phyloP scores from a whole-genome alignment of 495 filamentous ascomycete species.

The Penicillium turbatum region DNA sequence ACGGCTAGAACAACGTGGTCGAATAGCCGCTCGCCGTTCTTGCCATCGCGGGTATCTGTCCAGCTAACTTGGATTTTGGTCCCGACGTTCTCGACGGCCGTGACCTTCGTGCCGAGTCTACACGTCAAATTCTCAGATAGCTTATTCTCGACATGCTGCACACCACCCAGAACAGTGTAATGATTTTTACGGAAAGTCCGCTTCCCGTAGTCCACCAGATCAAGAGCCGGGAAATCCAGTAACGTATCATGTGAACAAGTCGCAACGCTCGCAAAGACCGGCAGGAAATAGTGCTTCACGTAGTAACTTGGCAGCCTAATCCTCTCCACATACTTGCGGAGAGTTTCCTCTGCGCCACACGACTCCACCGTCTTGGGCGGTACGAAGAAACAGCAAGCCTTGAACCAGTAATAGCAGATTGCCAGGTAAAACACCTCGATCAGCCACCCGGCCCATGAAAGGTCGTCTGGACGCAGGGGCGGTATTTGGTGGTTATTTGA shows the following conservation, averaged over 20 bases:
- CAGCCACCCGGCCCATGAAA: slow-evolving; percentile 26
- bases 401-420: slow-evolving; percentile 47
- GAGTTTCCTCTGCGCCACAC: slow-evolving; percentile 30
- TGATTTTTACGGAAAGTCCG: slow-evolving; percentile 43
- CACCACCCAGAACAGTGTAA: slow-evolving; percentile 45
- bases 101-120: slow-evolving; percentile 11
- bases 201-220: slow-evolving; percentile 45
- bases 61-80: slow-evolving; percentile 16
- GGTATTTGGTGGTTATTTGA: slow-evolving; percentile 48
- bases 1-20: slow-evolving; percentile 45
- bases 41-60: slow-evolving; percentile 2
- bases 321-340: slow-evolving; percentile 41
- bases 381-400: slow-evolving; percentile 43
- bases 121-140: slow-evolving; percentile 29
- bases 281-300: slow-evolving; percentile 44
- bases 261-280: slow-evolving; percentile 48
- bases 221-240: slow-evolving; percentile 47
- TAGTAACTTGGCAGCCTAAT: slow-evolving; percentile 44
- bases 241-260: slow-evolving; percentile 51
- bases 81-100: slow-evolving; percentile 11
- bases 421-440: slow-evolving; percentile 37
- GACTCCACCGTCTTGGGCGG: slow-evolving; percentile 19
- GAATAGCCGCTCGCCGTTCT: slow-evolving; percentile 8
- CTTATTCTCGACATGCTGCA: slow-evolving; percentile 40
- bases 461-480: slow-evolving; percentile 26